phyloP scores from a whole-genome alignment of 108 stramenopile genomes.

The Aurantiochytrium sp. region DNA sequence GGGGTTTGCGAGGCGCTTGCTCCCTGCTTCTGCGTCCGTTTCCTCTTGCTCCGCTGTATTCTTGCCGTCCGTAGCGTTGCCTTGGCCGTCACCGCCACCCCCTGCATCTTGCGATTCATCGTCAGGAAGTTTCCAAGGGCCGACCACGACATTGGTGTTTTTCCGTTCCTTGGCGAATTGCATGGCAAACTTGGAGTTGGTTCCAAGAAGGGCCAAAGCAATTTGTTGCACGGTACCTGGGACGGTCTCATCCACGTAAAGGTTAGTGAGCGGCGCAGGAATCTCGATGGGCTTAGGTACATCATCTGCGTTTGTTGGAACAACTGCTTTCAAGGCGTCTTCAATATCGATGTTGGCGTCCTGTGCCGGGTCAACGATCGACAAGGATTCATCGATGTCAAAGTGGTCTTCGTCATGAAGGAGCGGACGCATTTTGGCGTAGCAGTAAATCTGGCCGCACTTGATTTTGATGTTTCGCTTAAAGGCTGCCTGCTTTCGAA shows the following conservation, averaged over 20 bases:
- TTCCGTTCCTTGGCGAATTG: neutral
- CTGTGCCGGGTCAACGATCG: neutral
- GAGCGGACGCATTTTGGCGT: neutral
- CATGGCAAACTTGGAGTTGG: neutral
- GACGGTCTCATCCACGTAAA: neutral
- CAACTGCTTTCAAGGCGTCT: neutral
- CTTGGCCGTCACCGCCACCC: neutral
- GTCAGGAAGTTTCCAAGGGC: neutral
- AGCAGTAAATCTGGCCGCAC: neutral
- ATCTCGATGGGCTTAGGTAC: neutral
- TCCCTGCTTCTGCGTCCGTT: no score
- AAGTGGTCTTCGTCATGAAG: neutral
- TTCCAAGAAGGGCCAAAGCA: neutral
- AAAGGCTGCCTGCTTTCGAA: neutral
- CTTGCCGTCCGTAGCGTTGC: neutral
- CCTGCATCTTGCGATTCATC: no score
- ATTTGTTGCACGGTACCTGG: neutral
- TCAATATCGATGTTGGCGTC: neutral
- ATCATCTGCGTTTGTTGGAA: neutral
- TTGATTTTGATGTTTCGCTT: conserved; percentile 7
- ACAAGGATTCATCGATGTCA: neutral
- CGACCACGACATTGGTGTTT: neutral
- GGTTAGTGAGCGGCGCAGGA: neutral
- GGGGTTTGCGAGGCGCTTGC: no score
- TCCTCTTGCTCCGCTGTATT: no score